phyloP scores from a whole-genome alignment of 306 rosid genomes.

The Gleditsia sinensis region DNA sequence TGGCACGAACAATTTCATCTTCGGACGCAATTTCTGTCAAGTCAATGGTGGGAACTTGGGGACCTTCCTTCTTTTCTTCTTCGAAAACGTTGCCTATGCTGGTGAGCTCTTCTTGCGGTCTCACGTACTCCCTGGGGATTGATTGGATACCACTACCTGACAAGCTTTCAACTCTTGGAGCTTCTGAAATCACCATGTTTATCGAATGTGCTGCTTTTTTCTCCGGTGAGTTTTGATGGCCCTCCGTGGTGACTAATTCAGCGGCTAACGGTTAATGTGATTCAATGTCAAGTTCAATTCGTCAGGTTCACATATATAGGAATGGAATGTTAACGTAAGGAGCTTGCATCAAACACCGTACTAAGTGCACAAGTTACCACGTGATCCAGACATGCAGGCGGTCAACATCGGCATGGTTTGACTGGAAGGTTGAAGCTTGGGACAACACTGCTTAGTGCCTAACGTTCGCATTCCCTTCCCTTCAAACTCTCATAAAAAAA shows the following conservation, averaged over 20 bases:
- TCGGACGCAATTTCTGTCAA: constrained; percentile 52
- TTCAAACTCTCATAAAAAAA: too few relatives aligned
- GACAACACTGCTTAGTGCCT: background rate
- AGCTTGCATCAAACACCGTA: too few relatives aligned
- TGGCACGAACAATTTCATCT: constrained; percentile 44
- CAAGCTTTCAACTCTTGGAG: constrained; percentile 70
- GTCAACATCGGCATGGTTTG: background rate
- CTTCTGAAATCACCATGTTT: constrained; percentile 42
- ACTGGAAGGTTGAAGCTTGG: background rate
- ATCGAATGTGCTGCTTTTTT: too few relatives aligned
- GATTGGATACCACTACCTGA: constrained; percentile 56
- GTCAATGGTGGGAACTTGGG: constrained; percentile 75
- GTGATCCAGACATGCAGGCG: background rate
- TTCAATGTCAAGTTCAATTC: too few relatives aligned
- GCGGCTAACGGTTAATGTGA: too few relatives aligned
- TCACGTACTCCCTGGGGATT: constrained; percentile 78
- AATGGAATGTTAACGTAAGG: too few relatives aligned
- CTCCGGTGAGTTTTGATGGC: too few relatives aligned
- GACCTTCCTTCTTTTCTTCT: constrained; percentile 66
- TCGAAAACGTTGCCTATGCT: constrained; percentile 69
- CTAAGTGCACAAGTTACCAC: background rate
- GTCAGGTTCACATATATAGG: too few relatives aligned
- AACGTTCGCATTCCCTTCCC: background rate
- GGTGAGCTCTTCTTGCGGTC: constrained; percentile 66
- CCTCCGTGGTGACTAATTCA: too few relatives aligned